A percentile compares a stretch with the other conserved stretches of the same genome.
These are phyloP conservation scores for Warburgia ugandensis DNA, from an alignment of 164 flowering plant species.

Conservation along the genomic window DNA sequence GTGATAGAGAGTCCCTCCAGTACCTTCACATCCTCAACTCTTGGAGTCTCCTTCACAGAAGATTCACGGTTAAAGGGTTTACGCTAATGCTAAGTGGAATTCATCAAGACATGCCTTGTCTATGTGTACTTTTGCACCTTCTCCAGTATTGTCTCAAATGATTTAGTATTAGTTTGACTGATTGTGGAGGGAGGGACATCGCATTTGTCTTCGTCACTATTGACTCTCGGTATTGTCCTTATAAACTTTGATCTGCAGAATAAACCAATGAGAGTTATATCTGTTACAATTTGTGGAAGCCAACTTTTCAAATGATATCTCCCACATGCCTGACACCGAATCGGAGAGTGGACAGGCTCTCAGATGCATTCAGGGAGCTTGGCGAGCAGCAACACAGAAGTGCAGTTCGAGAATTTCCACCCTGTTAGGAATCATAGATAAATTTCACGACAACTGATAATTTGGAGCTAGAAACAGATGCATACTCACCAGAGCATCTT, in stretches of 20 bases:
- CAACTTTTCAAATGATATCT: not conserved
- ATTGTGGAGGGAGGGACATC: conserved; percentile 16
- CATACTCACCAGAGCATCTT: conserved; percentile 67
- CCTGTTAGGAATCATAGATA: conserved; percentile 27
- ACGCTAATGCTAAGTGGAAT: not conserved
- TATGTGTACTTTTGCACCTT: conserved; percentile 29
- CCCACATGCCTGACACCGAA: conserved; percentile 69
- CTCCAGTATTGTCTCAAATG: conserved; percentile 39
- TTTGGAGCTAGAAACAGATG: not conserved
- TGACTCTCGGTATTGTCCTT: conserved; percentile 36
- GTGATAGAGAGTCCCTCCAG: conserved; percentile 50
- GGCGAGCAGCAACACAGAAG: conserved; percentile 90
- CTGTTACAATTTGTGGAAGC: not conserved
- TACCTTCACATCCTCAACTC: conserved; percentile 44
- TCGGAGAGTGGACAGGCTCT: conserved; percentile 79
- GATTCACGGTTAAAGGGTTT: not conserved
- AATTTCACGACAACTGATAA: not conserved
- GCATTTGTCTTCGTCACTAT: conserved; percentile 25
- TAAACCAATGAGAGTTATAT: not conserved
- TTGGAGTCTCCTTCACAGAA: conserved; percentile 36
- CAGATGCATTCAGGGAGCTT: conserved; percentile 61
- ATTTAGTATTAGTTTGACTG: conserved; percentile 29
- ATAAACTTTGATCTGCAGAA: conserved; percentile 73
- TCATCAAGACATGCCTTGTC: not conserved
- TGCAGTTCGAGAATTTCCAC: conserved; percentile 71